phyloP scores from a whole-genome alignment of 306 rosid species.

The Medicago truncatula region DNA sequence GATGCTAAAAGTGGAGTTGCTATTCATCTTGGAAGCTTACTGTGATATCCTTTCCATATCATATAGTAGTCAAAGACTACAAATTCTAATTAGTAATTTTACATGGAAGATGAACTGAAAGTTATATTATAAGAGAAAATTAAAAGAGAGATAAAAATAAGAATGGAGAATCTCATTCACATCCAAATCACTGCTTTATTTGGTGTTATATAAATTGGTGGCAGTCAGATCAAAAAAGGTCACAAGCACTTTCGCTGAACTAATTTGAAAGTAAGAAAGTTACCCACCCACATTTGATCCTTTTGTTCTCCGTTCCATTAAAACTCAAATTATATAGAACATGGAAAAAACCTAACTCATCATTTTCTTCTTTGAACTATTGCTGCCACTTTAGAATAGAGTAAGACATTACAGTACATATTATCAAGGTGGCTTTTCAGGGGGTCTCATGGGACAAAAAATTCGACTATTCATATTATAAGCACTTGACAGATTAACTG shows the following conservation, averaged over 20 bases:
- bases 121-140: background rate
- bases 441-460: conserved; percentile 45
- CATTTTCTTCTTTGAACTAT: conserved; percentile 39
- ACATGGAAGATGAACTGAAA: conserved; percentile 6
- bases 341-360: conserved; percentile 40
- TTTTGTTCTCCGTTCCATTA: conserved; percentile 39
- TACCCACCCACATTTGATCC: conserved; percentile 29
- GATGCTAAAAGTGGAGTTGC: conserved; percentile 59
- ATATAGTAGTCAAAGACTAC: conserved; percentile 37
- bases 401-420: conserved; percentile 15
- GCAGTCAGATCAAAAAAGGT: conserved; percentile 56
- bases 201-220: conserved; percentile 44
- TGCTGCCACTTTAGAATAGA: conserved; percentile 12
- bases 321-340: conserved; percentile 24
- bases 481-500: conserved; percentile 4
- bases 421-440: conserved; percentile 36
- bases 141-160: background rate
- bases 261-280: conserved; percentile 46
- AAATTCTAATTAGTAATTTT: conserved; percentile 20
- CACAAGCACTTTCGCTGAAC: conserved; percentile 59
- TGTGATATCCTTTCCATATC: conserved; percentile 30
- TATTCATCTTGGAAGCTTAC: conserved; percentile 73
- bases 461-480: conserved; percentile 1
- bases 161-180: conserved; percentile 29
- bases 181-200: conserved; percentile 44